Evolutionary conservation across 139 green algal genomes (phyloP).

Genomic region (Zygnema cylindricum): DNA sequence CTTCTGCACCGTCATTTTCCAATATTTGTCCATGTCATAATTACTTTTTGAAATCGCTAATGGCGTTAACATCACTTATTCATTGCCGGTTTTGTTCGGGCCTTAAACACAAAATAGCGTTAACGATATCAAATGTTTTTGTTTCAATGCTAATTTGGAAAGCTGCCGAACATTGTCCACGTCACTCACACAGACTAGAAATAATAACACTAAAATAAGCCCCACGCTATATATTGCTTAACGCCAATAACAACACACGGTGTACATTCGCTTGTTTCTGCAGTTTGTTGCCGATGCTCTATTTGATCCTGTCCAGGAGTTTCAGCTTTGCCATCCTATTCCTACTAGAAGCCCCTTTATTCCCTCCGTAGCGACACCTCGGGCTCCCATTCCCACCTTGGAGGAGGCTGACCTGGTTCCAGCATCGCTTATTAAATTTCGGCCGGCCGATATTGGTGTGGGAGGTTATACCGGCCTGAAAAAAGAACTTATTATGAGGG

Average conservation of each 20-base stretch:
- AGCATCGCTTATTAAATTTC: slow-evolving; percentile 51
- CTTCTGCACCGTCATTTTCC: too few relatives aligned
- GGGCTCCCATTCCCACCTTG: slow-evolving; percentile 17
- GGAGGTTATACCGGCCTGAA: slow-evolving; percentile 12
- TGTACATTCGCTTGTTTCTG: too few relatives aligned
- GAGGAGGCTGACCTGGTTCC: slow-evolving; percentile 54
- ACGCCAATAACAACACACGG: too few relatives aligned
- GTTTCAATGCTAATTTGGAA: background rate
- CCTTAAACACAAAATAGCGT: background rate
- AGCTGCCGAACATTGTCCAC: slow-evolving; percentile 4
- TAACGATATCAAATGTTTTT: background rate
- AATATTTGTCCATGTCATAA: too few relatives aligned
- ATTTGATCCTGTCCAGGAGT: slow-evolving; percentile 40
- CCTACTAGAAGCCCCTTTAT: slow-evolving; percentile 43
- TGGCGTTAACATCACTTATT: too few relatives aligned
- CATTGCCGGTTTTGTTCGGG: too few relatives aligned
- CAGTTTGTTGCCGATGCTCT: slow-evolving; percentile 51
- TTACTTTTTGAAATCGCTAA: too few relatives aligned
- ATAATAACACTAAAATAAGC: too few relatives aligned
- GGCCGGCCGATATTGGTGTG: slow-evolving; percentile 1
- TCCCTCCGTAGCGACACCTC: background rate
- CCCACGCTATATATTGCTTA: too few relatives aligned
- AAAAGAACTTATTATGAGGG: slow-evolving; percentile 19
- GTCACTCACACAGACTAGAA: background rate
- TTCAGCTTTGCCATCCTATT: slow-evolving; percentile 46